Evolutionary conservation across 148 eudicot genomes (phyloP).

Genomic region (Fagopyrum homotropicum): DNA sequence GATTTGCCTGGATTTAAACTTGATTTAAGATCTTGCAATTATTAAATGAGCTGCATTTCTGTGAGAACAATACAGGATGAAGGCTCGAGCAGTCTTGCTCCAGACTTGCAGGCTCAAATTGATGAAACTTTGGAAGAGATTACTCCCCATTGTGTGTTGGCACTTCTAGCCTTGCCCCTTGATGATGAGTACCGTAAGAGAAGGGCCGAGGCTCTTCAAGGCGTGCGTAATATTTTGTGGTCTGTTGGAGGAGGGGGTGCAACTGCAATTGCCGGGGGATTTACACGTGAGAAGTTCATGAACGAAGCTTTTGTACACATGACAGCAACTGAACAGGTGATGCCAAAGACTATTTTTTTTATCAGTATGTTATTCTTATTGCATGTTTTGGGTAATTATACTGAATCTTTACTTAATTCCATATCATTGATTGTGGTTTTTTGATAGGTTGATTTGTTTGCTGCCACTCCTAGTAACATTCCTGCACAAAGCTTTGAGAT

Average conservation of each 20-base stretch:
- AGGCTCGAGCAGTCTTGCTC: constrained; percentile 97
- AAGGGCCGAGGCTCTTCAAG: constrained; percentile 93
- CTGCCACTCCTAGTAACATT: constrained; percentile 79
- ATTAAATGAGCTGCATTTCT: neutral
- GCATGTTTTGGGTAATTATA: constrained; percentile 1
- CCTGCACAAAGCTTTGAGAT: constrained; percentile 97
- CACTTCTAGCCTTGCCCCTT: constrained; percentile 81
- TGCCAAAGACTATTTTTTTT: neutral
- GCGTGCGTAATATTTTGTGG: constrained; percentile 86
- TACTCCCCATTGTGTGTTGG: constrained; percentile 80
- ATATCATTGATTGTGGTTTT: neutral
- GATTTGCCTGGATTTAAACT: neutral
- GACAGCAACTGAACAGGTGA: constrained; percentile 97
- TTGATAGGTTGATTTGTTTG: constrained; percentile 72
- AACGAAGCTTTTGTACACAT: constrained; percentile 77
- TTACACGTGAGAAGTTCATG: constrained; percentile 91
- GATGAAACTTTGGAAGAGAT: constrained; percentile 99
- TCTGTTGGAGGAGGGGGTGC: constrained; percentile 99
- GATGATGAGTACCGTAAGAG: constrained; percentile 50
- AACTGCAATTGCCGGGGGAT: constrained; percentile 82
- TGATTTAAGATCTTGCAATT: neutral
- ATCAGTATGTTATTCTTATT: neutral
- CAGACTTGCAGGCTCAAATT: constrained; percentile 83
- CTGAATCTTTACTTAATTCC: neutral
- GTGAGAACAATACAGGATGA: constrained; percentile 55